Percentiles rank a stretch among this genome's conserved stretches.
phyloP scores from a whole-genome alignment of 495 filamentous ascomycete genomes.

The Talaromyces stipitatus region DNA sequence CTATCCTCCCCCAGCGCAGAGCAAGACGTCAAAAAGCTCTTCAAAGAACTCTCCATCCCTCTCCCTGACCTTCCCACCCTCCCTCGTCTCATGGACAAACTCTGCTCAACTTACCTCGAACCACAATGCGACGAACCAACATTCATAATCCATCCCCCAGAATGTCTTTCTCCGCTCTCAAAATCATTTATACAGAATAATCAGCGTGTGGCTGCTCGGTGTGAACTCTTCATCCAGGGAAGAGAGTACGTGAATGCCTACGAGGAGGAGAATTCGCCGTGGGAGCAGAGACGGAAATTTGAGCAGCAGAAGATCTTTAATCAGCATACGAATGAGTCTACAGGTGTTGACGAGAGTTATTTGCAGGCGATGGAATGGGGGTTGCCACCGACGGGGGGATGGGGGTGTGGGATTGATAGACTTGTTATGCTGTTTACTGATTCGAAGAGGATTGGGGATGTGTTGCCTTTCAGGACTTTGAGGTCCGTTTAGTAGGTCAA shows the following conservation, averaged over 20 bases:
- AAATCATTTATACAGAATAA: conserved; percentile 66
- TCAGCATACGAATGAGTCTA: conserved; percentile 27
- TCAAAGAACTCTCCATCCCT: conserved; percentile 44
- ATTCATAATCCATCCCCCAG: conserved; percentile 87
- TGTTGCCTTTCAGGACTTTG: conserved; percentile 80
- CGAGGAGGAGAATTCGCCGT: conserved; percentile 95
- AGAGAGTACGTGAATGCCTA: conserved; percentile 89
- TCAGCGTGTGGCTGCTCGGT: conserved; percentile 71
- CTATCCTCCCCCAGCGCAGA: conserved; percentile 36
- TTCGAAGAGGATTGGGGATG: conserved; percentile 66
- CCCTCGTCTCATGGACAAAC: conserved; percentile 75
- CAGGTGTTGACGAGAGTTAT: conserved; percentile 71
- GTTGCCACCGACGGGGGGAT: conserved; percentile 87
- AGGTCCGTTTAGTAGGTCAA: conserved; percentile 31
- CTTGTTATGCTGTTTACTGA: conserved; percentile 83
- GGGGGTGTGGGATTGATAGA: conserved; percentile 89
- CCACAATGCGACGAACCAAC: conserved; percentile 61
- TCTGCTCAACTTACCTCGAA: conserved; percentile 72
- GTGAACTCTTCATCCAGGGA: conserved; percentile 78
- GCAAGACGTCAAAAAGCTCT: conserved; percentile 50
- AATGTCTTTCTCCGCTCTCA: conserved; percentile 82
- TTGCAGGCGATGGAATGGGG: conserved; percentile 78
- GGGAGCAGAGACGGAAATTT: conserved; percentile 81
- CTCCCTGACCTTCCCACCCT: conserved; percentile 52
- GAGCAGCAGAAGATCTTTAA: conserved; percentile 45